Evolutionary conservation across 148 eudicot species (phyloP), one percentile per base, ranked within the genome.

Genomic region (Rhododendron vialii): DNA sequence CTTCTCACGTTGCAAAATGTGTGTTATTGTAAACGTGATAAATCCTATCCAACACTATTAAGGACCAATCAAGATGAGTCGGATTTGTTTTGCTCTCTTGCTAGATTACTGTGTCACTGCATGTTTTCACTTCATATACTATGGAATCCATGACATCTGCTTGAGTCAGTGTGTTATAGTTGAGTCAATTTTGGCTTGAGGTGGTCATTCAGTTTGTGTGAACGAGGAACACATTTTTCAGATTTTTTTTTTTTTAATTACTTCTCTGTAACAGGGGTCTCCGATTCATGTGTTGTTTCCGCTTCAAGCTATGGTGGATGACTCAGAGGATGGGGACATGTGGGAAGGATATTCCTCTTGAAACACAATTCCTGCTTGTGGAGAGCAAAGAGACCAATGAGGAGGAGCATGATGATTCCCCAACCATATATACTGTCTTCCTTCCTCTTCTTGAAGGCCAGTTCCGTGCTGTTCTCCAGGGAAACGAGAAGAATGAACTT

Each of bases 281-380:
- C 59, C 90, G 94, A 35, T 95, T 96, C 89, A 90, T 96, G 98
- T 96, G 99, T 73, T 91, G 92, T 84, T 96, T 96, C 89, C 95
- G 99, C 7, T 96, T 96, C 93, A 96, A 96, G 91, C 89, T 96
- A 36, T 96, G 99, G 99, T 96, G 99, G 99, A 96, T 96, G 99
- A 96, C 98, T 50, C 99, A 95, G 80, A 92, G 98, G 81, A 96
- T 96, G 94, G 99, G 99, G 9, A 92, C 91, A 20, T 91, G 92
- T 38, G 98, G 99, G 78, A 90, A 92, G 86, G 98, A 96, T 82
- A 86, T 96, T 83, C 99, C 99, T 50, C 85, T 96, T 30, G 99
- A 96, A 88, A 96, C 99, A 28, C 99, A 97, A 73, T 95, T 97
- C 85, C 89, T 97, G 96, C 90, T 97, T 76, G 88, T 96, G 35